These are phyloP conservation scores for Myochromella boudieri DNA, from an alignment of 768 basidiomycete species.

Conservation along the genomic window DNA sequence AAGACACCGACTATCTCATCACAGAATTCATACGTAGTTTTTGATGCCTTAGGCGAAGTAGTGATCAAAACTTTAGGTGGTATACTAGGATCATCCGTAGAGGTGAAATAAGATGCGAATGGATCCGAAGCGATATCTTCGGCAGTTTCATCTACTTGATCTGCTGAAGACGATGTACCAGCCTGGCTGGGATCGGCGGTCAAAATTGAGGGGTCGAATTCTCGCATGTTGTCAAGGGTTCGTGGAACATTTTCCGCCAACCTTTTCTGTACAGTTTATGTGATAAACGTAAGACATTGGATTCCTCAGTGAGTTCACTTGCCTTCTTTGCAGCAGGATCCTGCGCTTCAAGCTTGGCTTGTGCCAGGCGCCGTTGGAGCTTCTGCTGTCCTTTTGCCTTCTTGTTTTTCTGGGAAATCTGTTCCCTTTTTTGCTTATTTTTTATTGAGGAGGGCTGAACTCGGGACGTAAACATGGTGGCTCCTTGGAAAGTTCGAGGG, in stretches of 20 bases:
- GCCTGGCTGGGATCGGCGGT: conserved; percentile 48
- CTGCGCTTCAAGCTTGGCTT: conserved; percentile 71
- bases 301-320: conserved; percentile 11
- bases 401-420: conserved; percentile 70
- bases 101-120: conserved; percentile 75
- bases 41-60: conserved; percentile 87
- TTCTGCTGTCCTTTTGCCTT: conserved; percentile 79
- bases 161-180: conserved; percentile 33
- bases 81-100: conserved; percentile 60
- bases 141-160: conserved; percentile 56
- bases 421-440: conserved; percentile 88
- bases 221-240: conserved; percentile 92
- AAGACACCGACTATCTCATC: conserved; percentile 88
- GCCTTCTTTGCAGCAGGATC: conserved; percentile 83
- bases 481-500: background rate
- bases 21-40: conserved; percentile 87
- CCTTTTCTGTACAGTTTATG: conserved; percentile 59
- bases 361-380: conserved; percentile 75
- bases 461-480: conserved; percentile 52
- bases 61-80: conserved; percentile 91
- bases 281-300: background rate
- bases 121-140: conserved; percentile 73
- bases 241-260: conserved; percentile 81
- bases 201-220: conserved; percentile 72
- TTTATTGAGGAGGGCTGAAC: conserved; percentile 71